phyloP scores from a whole-genome alignment of 129 eudicot species.

The Lactuca sativa region DNA sequence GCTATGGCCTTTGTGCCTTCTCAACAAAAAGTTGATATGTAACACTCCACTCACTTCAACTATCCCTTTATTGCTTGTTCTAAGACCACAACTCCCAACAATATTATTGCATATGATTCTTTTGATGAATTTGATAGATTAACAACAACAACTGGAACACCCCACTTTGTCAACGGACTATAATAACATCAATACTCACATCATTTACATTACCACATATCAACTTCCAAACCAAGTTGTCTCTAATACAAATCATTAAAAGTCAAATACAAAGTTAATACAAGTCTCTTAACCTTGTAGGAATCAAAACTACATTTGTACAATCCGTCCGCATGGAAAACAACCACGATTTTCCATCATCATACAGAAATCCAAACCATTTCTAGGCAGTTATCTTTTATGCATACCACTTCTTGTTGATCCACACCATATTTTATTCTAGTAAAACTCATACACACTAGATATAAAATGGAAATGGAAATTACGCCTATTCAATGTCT shows the following conservation, averaged over 20 bases:
- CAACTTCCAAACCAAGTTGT: background rate
- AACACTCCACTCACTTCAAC: background rate
- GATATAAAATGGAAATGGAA: background rate
- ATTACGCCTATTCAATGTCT: slow-evolving; percentile 34
- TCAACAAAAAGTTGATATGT: too few relatives aligned
- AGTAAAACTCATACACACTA: background rate
- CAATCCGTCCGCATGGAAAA: background rate
- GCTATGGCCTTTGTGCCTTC: background rate
- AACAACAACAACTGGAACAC: too few relatives aligned
- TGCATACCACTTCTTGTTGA: background rate
- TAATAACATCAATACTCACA: background rate
- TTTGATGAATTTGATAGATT: too few relatives aligned
- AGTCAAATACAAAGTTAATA: background rate
- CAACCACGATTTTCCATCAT: background rate
- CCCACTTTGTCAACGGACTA: too few relatives aligned
- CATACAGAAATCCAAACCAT: background rate
- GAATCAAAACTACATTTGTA: background rate
- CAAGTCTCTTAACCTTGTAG: background rate
- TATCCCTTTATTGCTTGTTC: background rate
- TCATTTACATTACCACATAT: background rate
- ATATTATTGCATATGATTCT: too few relatives aligned
- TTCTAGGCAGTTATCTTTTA: background rate
- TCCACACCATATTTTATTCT: background rate
- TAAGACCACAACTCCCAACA: too few relatives aligned
- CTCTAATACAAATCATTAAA: background rate